These are phyloP conservation scores for Moniliella sp. DNA, from an alignment of 1,284 basidiomycete genomes.

Conservation along the genomic window DNA sequence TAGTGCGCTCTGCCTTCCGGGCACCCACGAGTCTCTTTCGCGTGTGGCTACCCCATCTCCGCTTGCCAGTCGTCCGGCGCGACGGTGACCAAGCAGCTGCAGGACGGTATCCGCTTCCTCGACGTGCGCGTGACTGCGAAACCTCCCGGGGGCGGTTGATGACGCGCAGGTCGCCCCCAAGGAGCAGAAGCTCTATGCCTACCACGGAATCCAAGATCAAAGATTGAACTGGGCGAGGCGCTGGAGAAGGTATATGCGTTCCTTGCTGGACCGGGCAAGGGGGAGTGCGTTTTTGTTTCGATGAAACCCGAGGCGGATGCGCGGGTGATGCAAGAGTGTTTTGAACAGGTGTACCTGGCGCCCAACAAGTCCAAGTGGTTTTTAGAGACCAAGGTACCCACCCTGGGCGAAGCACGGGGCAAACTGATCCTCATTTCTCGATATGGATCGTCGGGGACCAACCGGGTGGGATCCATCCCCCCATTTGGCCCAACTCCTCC, in stretches of 20 bases:
- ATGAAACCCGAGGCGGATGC: not conserved
- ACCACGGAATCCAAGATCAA: constrained; percentile 14
- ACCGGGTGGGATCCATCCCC: constrained; percentile 15
- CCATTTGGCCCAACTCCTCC: constrained; percentile 15
- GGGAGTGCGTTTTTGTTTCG: not conserved
- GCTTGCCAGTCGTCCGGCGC: constrained; percentile 8
- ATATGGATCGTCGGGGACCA: constrained; percentile 6
- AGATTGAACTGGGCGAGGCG: constrained; percentile 10
- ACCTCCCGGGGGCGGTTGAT: too few relatives aligned
- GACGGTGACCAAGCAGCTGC: constrained; percentile 7
- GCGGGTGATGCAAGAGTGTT: not conserved
- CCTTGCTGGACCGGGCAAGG: constrained; percentile 2
- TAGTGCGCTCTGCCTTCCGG: constrained; percentile 11
- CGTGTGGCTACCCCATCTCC: constrained; percentile 18
- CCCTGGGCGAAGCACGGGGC: constrained; percentile 7
- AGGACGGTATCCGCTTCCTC: constrained; percentile 13
- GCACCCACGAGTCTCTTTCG: constrained; percentile 17
- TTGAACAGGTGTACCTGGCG: not conserved
- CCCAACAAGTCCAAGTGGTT: constrained; percentile 6
- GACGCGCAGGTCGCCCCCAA: too few relatives aligned
- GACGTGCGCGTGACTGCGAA: constrained; percentile 9
- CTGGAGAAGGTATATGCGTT: constrained; percentile 9
- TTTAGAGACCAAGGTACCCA: constrained; percentile 7
- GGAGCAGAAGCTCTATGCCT: constrained; percentile 8
- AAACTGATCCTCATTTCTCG: constrained; percentile 13